Conservation (phyloP, 768 basidiomycete species). For the Kwoniella dejecticola region DNA sequence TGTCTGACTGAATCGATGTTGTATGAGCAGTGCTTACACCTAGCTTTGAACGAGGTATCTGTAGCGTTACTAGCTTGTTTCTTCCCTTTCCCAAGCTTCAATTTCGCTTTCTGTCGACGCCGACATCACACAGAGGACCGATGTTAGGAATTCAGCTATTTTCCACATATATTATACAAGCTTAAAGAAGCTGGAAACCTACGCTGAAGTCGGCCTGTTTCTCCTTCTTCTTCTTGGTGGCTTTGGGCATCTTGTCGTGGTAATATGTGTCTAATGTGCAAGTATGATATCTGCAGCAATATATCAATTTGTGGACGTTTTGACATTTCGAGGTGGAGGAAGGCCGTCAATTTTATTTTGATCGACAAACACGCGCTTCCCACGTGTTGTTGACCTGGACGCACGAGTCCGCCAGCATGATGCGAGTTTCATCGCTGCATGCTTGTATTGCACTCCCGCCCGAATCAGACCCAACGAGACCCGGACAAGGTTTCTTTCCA, state of each 20-base stretch:
- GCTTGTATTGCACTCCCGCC: too few relatives aligned
- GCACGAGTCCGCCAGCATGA: too few relatives aligned
- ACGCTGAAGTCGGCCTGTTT: conserved; percentile 86
- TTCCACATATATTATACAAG: too few relatives aligned
- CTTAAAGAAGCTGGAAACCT: conserved; percentile 31
- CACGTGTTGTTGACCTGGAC: too few relatives aligned
- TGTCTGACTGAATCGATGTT: too few relatives aligned
- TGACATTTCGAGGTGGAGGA: too few relatives aligned
- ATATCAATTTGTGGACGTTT: neutral
- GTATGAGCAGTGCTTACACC: conserved; percentile 67
- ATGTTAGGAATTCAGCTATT: too few relatives aligned
- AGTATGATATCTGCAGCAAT: neutral
- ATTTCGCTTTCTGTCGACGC: conserved; percentile 76
- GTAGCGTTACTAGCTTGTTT: conserved; percentile 76
- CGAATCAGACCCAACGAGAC: too few relatives aligned
- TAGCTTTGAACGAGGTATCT: conserved; percentile 93
- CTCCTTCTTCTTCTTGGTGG: conserved; percentile 79
- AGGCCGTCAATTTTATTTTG: neutral
- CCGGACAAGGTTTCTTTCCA: too few relatives aligned
- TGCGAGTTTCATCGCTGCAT: too few relatives aligned
- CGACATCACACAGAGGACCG: too few relatives aligned
- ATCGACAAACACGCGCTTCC: too few relatives aligned
- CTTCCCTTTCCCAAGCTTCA: conserved; percentile 96
- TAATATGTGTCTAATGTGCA: neutral
- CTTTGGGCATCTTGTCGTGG: conserved; percentile 70